A percentile compares a stretch with the other conserved stretches of the same genome.
These are phyloP conservation scores for Chytriomyces confervae DNA, from an alignment of 192 early-diverging fungal genomes.

Conservation along the genomic window DNA sequence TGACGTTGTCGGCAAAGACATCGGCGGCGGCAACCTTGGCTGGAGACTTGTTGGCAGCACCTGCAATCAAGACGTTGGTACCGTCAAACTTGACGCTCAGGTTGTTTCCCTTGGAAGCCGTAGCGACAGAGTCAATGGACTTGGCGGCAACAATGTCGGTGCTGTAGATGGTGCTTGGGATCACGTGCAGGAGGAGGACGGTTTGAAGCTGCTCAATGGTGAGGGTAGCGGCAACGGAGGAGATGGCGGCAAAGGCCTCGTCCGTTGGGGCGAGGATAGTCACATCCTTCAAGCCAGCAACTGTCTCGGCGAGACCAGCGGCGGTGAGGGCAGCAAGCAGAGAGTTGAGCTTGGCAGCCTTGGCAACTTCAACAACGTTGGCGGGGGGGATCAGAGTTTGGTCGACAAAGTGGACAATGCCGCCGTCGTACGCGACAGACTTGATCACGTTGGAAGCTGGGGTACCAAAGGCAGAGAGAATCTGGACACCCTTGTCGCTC, in stretches of 20 bases:
- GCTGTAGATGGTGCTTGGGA: conserved; percentile 34
- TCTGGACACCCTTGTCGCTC: not conserved
- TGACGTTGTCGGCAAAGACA: conserved; percentile 43
- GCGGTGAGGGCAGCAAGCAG: conserved; percentile 32
- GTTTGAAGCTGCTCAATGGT: conserved; percentile 32
- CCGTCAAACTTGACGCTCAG: conserved; percentile 29
- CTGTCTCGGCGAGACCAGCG: conserved; percentile 35
- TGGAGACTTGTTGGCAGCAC: conserved; percentile 40
- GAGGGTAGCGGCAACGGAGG: conserved; percentile 33
- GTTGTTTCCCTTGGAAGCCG: not conserved
- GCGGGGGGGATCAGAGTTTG: conserved; percentile 48
- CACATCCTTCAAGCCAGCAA: conserved; percentile 36
- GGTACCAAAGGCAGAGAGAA: conserved; percentile 19
- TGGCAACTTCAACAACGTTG: conserved; percentile 30
- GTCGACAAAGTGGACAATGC: conserved; percentile 56
- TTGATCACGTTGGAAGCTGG: conserved; percentile 39
- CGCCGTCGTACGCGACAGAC: conserved; percentile 47
- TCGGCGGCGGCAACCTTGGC: conserved; percentile 52
- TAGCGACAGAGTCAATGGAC: conserved; percentile 6
- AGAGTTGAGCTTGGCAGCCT: conserved; percentile 31
- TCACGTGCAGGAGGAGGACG: conserved; percentile 49
- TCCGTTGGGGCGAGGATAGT: conserved; percentile 60
- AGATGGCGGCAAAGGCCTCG: conserved; percentile 47
- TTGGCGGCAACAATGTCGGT: conserved; percentile 43
- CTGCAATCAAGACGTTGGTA: conserved; percentile 38